These are phyloP conservation scores for Penicillium aurantiogriseum DNA, from an alignment of 2,329 filamentous ascomycete genomes.

Conservation along the genomic window DNA sequence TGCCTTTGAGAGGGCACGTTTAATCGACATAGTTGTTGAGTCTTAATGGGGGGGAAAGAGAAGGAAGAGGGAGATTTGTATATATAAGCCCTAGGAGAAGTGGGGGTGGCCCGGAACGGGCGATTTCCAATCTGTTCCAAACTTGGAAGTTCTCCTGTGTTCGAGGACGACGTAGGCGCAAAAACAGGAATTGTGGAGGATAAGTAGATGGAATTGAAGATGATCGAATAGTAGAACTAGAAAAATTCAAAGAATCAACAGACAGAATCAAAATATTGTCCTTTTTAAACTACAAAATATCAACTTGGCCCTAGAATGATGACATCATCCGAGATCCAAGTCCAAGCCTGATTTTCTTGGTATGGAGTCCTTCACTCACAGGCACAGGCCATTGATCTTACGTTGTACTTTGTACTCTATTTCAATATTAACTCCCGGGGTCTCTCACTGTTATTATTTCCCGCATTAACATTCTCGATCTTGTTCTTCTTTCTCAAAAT, in stretches of 20 bases:
- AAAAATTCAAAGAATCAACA: slow-evolving; percentile 4
- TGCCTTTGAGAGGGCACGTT: slow-evolving; percentile 45
- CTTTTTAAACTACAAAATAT: too few relatives aligned
- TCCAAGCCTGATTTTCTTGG: slow-evolving; percentile 8
- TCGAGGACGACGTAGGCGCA: background rate
- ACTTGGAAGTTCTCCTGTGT: background rate
- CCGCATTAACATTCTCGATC: too few relatives aligned
- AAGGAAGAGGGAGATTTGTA: slow-evolving; percentile 3
- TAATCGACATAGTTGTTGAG: slow-evolving; percentile 47
- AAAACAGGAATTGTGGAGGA: background rate
- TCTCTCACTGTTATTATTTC: background rate
- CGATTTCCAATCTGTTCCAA: slow-evolving; percentile 2
- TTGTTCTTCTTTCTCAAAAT: background rate
- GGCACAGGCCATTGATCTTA: background rate
- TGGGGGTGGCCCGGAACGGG: slow-evolving; percentile 12
- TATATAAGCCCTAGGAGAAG: slow-evolving; percentile 2
- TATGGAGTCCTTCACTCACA: background rate
- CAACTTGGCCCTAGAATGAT: too few relatives aligned
- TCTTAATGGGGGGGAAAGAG: background rate
- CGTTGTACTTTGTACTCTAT: background rate
- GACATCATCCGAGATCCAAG: slow-evolving; percentile 7
- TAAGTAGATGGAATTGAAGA: background rate
- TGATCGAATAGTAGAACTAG: slow-evolving; percentile 2
- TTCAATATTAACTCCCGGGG: background rate
- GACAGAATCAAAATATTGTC: too few relatives aligned